Percentiles rank a stretch among this genome's conserved stretches.
These are phyloP conservation scores for Lablab purpureus DNA, from an alignment of 306 rosid genomes.

Conservation along the genomic window DNA sequence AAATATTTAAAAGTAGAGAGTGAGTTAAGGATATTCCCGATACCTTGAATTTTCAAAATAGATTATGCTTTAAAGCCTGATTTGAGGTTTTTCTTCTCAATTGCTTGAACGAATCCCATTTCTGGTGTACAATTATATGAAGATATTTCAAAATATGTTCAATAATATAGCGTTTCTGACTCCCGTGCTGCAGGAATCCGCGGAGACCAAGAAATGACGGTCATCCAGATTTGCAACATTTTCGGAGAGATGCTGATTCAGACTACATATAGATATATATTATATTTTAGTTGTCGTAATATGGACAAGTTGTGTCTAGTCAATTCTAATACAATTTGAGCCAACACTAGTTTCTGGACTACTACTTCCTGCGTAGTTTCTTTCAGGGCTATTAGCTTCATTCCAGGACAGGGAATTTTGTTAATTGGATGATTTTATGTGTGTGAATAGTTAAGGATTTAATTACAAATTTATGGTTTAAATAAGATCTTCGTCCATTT, in stretches of 20 bases:
- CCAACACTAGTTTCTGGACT: neutral
- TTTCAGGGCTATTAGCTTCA: neutral
- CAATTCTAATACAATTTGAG: neutral
- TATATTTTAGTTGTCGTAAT: neutral
- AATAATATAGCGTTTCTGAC: neutral
- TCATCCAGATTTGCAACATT: slow-evolving; percentile 86
- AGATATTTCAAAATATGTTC: neutral
- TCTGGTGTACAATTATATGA: neutral
- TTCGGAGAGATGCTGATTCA: slow-evolving; percentile 68
- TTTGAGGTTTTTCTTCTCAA: slow-evolving; percentile 4
- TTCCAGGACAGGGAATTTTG: neutral
- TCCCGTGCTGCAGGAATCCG: slow-evolving; percentile 58
- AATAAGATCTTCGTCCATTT: neutral
- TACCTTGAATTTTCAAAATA: neutral
- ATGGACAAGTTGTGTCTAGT: neutral
- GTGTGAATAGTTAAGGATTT: neutral
- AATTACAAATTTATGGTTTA: neutral
- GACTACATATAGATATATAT: slow-evolving; percentile 65
- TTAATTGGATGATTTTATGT: slow-evolving; percentile 8
- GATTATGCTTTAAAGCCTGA: neutral
- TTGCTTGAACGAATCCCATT: neutral
- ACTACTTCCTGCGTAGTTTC: neutral
- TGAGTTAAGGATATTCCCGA: neutral
- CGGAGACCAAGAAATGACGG: slow-evolving; percentile 65
- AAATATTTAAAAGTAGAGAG: neutral